phyloP scores from a whole-genome alignment of 352 stramenopile species.

The Pythium monospermum region DNA sequence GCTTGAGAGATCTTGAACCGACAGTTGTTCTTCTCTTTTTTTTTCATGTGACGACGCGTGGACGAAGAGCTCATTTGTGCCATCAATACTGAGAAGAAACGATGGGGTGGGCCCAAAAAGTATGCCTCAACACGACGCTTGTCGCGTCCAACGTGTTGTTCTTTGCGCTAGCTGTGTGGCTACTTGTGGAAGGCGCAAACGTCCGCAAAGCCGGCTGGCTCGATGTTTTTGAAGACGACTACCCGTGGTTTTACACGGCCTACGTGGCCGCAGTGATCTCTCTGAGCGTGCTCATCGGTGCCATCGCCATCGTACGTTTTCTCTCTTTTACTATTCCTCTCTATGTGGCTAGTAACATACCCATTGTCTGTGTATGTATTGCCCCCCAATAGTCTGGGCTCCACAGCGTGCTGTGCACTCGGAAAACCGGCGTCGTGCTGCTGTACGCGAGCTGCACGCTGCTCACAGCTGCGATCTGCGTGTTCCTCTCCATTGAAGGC shows the following conservation, averaged over 20 bases:
- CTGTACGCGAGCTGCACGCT: slow-evolving; percentile 16
- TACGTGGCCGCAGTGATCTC: slow-evolving; percentile 16
- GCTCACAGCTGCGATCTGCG: slow-evolving; percentile 14
- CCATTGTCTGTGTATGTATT: no score
- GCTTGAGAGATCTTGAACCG: slow-evolving; percentile 14
- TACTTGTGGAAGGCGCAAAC: slow-evolving; percentile 9
- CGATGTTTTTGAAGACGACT: slow-evolving; percentile 27
- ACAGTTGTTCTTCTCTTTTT: background rate
- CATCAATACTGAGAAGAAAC: background rate
- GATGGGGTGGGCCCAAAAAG: slow-evolving; percentile 11
- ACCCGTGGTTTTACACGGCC: slow-evolving; percentile 22
- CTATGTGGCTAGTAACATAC: no score
- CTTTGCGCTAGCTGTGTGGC: slow-evolving; percentile 17
- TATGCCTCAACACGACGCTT: slow-evolving; percentile 15
- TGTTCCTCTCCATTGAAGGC: slow-evolving; percentile 17
- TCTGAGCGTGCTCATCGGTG: slow-evolving; percentile 15
- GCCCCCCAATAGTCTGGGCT: no score
- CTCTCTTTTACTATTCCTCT: background rate
- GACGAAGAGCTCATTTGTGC: no score
- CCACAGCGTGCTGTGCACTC: slow-evolving; percentile 17
- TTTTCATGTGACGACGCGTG: slow-evolving; percentile 4
- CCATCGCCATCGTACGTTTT: slow-evolving; percentile 19
- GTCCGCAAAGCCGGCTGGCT: slow-evolving; percentile 22
- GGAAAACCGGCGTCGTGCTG: slow-evolving; percentile 15
- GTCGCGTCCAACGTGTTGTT: slow-evolving; percentile 17